Base-by-base conservation (phyloP, 2,329 filamentous ascomycete species). In the Diaporthe citrichinensis region DNA sequence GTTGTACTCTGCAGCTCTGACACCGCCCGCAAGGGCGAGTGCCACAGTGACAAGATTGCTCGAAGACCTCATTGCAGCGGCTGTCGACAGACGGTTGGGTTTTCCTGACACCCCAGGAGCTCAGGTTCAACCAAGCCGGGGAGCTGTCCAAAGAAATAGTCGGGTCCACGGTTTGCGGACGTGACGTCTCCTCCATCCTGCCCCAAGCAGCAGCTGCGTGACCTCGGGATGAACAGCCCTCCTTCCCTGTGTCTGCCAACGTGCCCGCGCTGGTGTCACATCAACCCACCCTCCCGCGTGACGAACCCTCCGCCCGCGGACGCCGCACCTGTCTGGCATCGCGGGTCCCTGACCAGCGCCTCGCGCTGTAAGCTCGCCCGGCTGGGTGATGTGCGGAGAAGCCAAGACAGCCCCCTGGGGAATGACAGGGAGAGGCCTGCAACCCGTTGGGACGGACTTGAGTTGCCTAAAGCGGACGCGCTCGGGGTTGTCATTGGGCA, bases 1-100 rank as follows among this genome's bases (percentile, higher is more conserved):
- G 80, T 88, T 87, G 81, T 85, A 89, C 46, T 79, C 79, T 10
- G 78, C 75, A 61, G 67, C 78, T 36, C 72, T 62, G 44, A 20
- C 69, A 46, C 53, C 46, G 53, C 62, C 53, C 28, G 67, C 61
- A 6, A 78, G 68, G 44, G 76, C 73, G 4, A 73, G 51, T n/a
- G 69, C 74, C 69, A 65, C 23, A 34, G 65, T 39, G 59, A 62
- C 69, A 44, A 72, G 58, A 49, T 49, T 58, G 39, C 44, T 58
- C 25, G 51, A 49, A 28, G 57, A 61, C 71, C 59, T 73, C 74
- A 75, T 75, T 73, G 31, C 44, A 72, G 58, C 46, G 46, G 20
- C 31, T 68, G 34, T 69, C 65, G 49, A 15, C n/a, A 28, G 65
- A 20, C n/a, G 34, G 49, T 49, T 55, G 46, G 6, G 34, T 55